phyloP scores from a whole-genome alignment of 2,329 filamentous ascomycete species.

The Trichoderma sp. region DNA sequence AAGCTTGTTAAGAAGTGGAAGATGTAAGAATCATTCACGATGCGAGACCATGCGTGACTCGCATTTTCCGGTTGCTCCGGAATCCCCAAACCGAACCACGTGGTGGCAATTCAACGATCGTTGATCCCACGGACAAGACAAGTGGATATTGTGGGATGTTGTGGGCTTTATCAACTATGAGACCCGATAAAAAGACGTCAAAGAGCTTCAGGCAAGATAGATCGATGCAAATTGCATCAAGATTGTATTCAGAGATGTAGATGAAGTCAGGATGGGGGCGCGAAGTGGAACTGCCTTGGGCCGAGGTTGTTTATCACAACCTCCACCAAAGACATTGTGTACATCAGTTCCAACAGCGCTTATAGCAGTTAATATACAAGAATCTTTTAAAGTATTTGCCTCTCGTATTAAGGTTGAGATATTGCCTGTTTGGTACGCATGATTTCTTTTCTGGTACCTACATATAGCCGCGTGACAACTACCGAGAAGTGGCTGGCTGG shows the following conservation, averaged over 20 bases:
- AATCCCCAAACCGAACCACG: neutral
- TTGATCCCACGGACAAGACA: neutral
- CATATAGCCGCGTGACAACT: neutral
- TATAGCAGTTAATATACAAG: neutral
- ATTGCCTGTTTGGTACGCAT: neutral
- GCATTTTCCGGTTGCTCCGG: neutral
- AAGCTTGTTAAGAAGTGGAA: slow-evolving; percentile 14
- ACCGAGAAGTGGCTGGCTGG: neutral
- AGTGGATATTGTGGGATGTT: neutral
- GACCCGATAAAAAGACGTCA: neutral
- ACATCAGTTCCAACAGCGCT: neutral
- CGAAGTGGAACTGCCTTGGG: neutral
- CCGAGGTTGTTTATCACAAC: neutral
- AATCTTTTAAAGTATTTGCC: neutral
- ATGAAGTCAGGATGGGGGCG: neutral
- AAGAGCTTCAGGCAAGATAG: neutral
- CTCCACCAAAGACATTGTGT: neutral
- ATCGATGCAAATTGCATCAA: neutral
- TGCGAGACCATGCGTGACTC: neutral
- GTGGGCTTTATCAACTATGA: neutral
- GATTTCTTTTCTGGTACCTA: neutral
- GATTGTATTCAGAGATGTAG: neutral
- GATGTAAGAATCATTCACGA: neutral
- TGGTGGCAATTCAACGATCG: neutral
- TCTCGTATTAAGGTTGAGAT: neutral